Base-by-base conservation (phyloP, 1,284 basidiomycete genomes). In the Sphagnurus paluster region DNA sequence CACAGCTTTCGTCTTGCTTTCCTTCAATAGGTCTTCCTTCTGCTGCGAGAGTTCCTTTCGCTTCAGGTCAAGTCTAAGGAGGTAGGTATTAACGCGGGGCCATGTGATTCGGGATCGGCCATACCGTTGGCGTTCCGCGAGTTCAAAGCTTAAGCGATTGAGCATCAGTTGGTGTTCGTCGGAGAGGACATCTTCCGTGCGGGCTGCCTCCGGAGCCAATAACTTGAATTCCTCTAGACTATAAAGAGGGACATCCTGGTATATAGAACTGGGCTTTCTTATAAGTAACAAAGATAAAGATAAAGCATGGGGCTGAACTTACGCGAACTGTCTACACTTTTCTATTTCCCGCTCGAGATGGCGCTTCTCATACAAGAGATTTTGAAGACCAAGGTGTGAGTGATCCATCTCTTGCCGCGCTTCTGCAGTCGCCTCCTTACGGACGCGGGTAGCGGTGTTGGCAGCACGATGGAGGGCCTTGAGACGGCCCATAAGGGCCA, bases 261-360 rank as follows among this genome's bases (percentile, higher is more conserved):
- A 90, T 43, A 89, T 82, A 26, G 87, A 90, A n/a, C 84, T 87
- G 46, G 23, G 25, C 54, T 45, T 35, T 48, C 39, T 38, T 44
- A n/a, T n/a, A n/a, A 42, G 45, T 32, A 25, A 50, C 37, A 32
- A 20, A 26, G 25, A 36, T 25, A 38, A 29, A 28, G 19, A 24
- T 33, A 16, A 44, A 19, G 24, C 30, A 49, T 37, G 36, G 47
- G n/a, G 44, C 1, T 3, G 59, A 28, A 71, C 86, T 61, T 61
- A 91, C 88, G 85, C 87, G 62, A 91, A 91, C 59, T 90, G 87
- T 44, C 85, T 78, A 65, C 88, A 91, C 64, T 91, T 91, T 58
- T 90, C 88, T 24, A 91, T 91, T 68, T 91, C 88, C 50, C 87
- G 75, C 63, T 91, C 88, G 8, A 91, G 76, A 61, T 91, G 88